Evolutionary conservation across 345 rosid species (phyloP).

Genomic region (Pugionium cornutum): DNA sequence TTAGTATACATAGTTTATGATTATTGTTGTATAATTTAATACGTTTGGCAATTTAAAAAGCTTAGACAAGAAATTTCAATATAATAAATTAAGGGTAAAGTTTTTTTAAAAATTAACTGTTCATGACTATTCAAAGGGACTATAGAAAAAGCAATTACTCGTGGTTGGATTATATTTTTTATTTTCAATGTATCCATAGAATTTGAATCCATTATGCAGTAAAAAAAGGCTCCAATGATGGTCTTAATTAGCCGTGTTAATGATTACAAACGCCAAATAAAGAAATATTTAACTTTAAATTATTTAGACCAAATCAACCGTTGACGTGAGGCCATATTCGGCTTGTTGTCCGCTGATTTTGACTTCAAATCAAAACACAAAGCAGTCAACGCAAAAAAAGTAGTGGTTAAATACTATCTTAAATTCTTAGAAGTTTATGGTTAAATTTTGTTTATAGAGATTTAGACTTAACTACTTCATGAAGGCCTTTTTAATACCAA

Average conservation of each 20-base stretch:
- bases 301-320: slow-evolving; percentile 33
- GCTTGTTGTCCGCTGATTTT: slow-evolving; percentile 16
- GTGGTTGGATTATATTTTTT: background rate
- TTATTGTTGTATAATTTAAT: slow-evolving; percentile 7
- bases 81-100: slow-evolving; percentile 2
- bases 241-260: slow-evolving; percentile 9
- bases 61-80: background rate
- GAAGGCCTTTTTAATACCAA: too few species aligned
- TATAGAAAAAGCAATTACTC: slow-evolving; percentile 3
- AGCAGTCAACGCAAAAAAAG: slow-evolving; percentile 4
- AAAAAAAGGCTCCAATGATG: slow-evolving; percentile 26
- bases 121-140: background rate
- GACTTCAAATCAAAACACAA: slow-evolving; percentile 19
- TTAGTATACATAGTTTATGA: slow-evolving; percentile 15
- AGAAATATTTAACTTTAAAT: background rate
- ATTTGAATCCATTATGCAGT: slow-evolving; percentile 5
- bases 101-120: slow-evolving; percentile 11
- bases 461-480: too few species aligned
- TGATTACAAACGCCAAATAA: slow-evolving; percentile 23
- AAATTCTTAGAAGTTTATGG: background rate
- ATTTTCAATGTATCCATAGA: too few species aligned
- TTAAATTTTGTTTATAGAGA: too few species aligned
- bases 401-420: background rate
- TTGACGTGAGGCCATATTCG: slow-evolving; percentile 11
- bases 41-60: slow-evolving; percentile 11